phyloP scores from a whole-genome alignment of 108 stramenopile species.

The Skeletonema costatum region DNA sequence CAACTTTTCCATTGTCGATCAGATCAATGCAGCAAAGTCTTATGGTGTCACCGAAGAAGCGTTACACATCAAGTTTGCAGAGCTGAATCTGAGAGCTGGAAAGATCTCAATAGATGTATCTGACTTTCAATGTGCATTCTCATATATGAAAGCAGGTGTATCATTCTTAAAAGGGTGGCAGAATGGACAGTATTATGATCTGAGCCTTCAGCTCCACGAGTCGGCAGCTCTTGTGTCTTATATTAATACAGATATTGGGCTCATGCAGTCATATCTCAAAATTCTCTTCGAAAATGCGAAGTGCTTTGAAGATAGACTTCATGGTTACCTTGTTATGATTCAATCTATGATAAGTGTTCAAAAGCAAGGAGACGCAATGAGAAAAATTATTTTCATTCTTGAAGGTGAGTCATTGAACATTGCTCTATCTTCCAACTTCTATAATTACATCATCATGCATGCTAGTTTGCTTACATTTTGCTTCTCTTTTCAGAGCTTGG shows the following conservation, averaged over 20 bases:
- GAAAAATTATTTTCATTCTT: background rate
- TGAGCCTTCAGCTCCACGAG: conserved; percentile 9
- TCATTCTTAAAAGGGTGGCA: background rate
- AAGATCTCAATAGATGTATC: background rate
- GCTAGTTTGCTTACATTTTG: background rate
- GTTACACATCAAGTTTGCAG: background rate
- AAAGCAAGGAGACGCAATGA: conserved; percentile 7
- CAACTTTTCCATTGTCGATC: conserved; percentile 12
- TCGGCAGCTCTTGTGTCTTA: conserved; percentile 2
- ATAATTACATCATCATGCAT: background rate
- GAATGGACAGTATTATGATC: conserved; percentile 7
- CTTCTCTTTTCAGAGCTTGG: conserved; percentile 10
- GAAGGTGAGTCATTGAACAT: background rate
- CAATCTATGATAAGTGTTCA: background rate
- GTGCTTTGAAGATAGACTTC: conserved; percentile 10
- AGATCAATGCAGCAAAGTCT: conserved; percentile 11
- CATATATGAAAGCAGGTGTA: conserved; percentile 11
- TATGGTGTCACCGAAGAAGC: background rate
- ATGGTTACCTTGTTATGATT: conserved; percentile 5
- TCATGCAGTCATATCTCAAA: background rate
- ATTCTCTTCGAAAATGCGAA: conserved; percentile 4
- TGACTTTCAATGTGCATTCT: conserved; percentile 3
- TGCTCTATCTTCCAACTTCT: background rate
- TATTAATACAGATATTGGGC: background rate
- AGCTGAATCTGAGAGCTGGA: conserved; percentile 13